Conservation (phyloP, 352 stramenopile genomes). For the Elongisporangium undulatum region DNA sequence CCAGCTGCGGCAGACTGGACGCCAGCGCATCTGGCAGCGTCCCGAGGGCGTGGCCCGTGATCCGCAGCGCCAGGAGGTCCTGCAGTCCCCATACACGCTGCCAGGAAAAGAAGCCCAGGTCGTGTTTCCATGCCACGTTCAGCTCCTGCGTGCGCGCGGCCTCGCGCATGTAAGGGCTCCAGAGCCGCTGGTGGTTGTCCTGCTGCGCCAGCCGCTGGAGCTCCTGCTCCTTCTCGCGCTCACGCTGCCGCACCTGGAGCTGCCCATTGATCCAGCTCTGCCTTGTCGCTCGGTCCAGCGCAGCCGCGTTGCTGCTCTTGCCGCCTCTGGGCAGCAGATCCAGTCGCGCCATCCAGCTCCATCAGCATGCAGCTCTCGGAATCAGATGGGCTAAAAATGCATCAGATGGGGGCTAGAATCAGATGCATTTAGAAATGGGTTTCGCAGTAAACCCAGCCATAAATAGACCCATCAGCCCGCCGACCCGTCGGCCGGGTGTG, state of each 20-base stretch:
- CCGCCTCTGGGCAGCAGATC: not conserved
- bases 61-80: constrained; percentile 42
- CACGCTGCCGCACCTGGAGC: constrained; percentile 33
- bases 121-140: constrained; percentile 66
- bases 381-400: not conserved
- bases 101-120: constrained; percentile 50
- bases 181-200: constrained; percentile 31
- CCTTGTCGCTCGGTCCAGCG: not conserved
- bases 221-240: constrained; percentile 27
- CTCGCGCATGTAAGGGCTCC: constrained; percentile 37
- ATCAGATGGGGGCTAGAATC: not conserved
- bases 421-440: not conserved
- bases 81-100: constrained; percentile 30
- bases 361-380: not conserved
- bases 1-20: constrained; percentile 23
- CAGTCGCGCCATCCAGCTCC: not conserved
- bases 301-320: not conserved
- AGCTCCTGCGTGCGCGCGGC: constrained; percentile 40
- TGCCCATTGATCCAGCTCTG: constrained; percentile 47
- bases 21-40: constrained; percentile 27
- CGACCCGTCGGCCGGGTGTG: not conserved
- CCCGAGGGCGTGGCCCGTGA: constrained; percentile 39
- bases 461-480: not conserved
- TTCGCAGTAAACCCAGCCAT: not conserved
- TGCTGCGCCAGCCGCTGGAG: constrained; percentile 23